phyloP scores from a whole-genome alignment of 495 filamentous ascomycete genomes.

The Daldinia vernicosa region DNA sequence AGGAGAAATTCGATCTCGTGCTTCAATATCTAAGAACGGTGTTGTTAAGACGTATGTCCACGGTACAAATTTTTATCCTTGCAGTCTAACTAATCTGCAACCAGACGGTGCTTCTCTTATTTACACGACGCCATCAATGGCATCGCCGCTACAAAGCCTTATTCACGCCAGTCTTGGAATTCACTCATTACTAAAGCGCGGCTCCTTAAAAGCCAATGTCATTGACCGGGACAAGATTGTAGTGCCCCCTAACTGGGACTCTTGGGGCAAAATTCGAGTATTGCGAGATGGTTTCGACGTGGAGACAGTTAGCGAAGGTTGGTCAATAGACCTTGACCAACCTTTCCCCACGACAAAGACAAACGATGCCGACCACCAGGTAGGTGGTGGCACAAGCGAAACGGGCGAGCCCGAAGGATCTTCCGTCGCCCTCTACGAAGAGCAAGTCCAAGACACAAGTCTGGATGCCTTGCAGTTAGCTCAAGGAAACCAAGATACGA shows the following conservation, averaged over 20 bases:
- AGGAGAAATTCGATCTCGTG: conserved; percentile 92
- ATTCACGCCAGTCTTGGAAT: conserved; percentile 90
- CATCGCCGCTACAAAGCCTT: conserved; percentile 80
- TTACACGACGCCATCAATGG: conserved; percentile 83
- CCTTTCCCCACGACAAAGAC: conserved; percentile 45
- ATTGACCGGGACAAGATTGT: conserved; percentile 95
- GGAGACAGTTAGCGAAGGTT: conserved; percentile 82
- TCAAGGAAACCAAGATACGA: conserved; percentile 58
- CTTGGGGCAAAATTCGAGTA: conserved; percentile 96
- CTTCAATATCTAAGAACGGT: conserved; percentile 88
- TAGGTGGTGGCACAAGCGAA: conserved; percentile 16
- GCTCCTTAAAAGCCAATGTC: conserved; percentile 89
- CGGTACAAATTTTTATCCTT: background rate
- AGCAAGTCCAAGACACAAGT: conserved; percentile 76
- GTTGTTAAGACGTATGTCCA: conserved; percentile 77
- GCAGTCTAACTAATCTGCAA: conserved; percentile 27
- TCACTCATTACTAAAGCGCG: conserved; percentile 83
- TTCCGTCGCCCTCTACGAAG: conserved; percentile 78
- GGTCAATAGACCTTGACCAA: conserved; percentile 81
- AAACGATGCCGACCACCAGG: conserved; percentile 17
- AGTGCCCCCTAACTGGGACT: conserved; percentile 97
- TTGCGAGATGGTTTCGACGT: conserved; percentile 94
- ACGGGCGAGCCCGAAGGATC: conserved; percentile 55
- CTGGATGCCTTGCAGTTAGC: conserved; percentile 65
- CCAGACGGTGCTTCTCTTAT: conserved; percentile 89